Percentiles rank a stretch among this genome's conserved stretches.
Conservation (phyloP, 2,329 filamentous ascomycete genomes). For the Aspergillus novoparasiticus region DNA sequence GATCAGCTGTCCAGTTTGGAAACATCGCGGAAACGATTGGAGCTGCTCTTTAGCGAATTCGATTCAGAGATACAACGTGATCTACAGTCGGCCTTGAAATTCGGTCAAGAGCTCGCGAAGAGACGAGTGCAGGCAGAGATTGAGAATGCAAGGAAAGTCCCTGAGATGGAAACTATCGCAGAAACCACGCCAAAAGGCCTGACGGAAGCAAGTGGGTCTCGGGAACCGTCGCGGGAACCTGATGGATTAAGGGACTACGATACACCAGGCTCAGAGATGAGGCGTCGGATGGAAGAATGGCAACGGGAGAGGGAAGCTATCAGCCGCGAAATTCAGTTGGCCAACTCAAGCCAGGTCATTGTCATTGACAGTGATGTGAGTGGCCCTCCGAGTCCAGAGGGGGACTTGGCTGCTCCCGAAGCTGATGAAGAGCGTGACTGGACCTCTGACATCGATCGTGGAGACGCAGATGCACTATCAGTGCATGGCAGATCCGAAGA, state of each 20-base stretch:
- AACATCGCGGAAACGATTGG: conserved; percentile 31
- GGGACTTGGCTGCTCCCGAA: conserved; percentile 6
- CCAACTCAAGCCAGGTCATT: conserved; percentile 47
- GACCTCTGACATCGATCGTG: conserved; percentile 5
- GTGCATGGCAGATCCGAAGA: conserved; percentile 14
- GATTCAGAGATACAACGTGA: conserved; percentile 41
- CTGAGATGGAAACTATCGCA: neutral
- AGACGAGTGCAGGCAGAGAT: conserved; percentile 27
- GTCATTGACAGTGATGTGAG: conserved; percentile 46
- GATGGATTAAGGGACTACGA: conserved; percentile 5
- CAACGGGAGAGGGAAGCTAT: conserved; percentile 49
- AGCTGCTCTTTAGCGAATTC: conserved; percentile 42
- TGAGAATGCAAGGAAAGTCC: conserved; percentile 7
- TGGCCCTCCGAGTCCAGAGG: conserved; percentile 11
- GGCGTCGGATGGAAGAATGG: conserved; percentile 44
- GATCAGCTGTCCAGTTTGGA: conserved; percentile 22
- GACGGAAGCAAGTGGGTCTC: conserved; percentile 10
- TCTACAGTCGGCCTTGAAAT: conserved; percentile 43
- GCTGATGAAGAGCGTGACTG: conserved; percentile 7
- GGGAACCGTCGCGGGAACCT: conserved; percentile 12
- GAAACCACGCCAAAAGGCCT: neutral
- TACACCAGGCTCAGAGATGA: conserved; percentile 27
- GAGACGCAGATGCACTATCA: conserved; percentile 16
- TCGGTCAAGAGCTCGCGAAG: conserved; percentile 48
- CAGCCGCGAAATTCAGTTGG: conserved; percentile 46